A percentile compares a stretch with the other conserved stretches of the same genome.
These are phyloP conservation scores for Fraxinus sp. DNA, from an alignment of 305 asterid species.

Conservation along the genomic window DNA sequence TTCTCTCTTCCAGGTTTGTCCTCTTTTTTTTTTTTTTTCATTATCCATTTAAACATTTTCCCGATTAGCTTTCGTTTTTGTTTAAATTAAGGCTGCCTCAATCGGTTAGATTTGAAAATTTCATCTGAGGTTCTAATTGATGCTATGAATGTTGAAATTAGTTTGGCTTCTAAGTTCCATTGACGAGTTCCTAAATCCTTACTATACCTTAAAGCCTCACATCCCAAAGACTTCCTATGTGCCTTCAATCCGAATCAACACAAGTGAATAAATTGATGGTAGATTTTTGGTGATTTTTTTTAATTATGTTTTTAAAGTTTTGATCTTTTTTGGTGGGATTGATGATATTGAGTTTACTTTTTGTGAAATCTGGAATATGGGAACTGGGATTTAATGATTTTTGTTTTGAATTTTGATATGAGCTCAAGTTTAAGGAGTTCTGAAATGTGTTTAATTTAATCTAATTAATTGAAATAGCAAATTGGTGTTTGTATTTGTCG, in stretches of 20 bases:
- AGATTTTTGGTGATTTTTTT: not conserved
- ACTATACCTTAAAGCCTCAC: not conserved
- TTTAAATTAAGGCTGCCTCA: slow-evolving; percentile 5
- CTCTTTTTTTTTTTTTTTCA: slow-evolving; percentile 7
- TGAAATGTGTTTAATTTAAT: slow-evolving; percentile 8
- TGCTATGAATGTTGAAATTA: not conserved
- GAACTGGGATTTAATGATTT: slow-evolving; percentile 31
- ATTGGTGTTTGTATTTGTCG: not conserved
- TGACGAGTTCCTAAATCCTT: not conserved
- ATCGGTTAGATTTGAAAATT: not conserved
- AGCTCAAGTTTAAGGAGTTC: slow-evolving; percentile 15
- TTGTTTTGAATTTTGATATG: slow-evolving; percentile 10
- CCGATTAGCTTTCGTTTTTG: slow-evolving; percentile 6
- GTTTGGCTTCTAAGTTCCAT: not conserved
- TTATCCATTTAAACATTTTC: slow-evolving; percentile 3
- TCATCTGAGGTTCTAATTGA: slow-evolving; percentile 2
- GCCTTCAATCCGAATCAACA: not conserved
- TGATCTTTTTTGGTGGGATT: slow-evolving; percentile 5
- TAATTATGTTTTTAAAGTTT: not conserved
- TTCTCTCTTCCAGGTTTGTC: slow-evolving; percentile 31
- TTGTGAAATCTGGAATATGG: not conserved
- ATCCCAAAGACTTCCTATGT: not conserved
- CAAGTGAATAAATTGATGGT: not conserved
- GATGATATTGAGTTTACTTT: not conserved
- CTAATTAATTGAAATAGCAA: not conserved